Base-by-base conservation (phyloP, 768 basidiomycete species). In the Phaeolepiota aurea region DNA sequence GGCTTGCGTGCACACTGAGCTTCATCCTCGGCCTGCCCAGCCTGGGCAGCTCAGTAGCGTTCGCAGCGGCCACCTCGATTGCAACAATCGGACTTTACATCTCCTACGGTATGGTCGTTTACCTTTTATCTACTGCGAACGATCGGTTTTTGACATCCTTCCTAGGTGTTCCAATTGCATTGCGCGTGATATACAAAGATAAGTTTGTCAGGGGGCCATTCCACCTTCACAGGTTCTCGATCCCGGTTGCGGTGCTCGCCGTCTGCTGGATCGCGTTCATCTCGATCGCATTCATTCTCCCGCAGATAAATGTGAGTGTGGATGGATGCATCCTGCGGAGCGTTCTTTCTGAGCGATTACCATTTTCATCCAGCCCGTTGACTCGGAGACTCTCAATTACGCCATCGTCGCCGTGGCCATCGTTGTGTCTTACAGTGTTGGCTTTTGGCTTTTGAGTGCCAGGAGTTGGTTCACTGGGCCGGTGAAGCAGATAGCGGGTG, bases 21-120 rank as follows among this genome's bases (percentile, higher is more conserved):
- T 87, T 89, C 60, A 71, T 79, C 46, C 72, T 89, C 4, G 82
- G 74, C 1, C 64, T 87, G 1, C 86, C 86, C 0, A 82, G 80
- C 54, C 64, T 89, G 2, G 83, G 85, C 1, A 81, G 77, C 48
- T 55, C 70, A 0, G 85, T 87, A 3, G 86, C 86, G 0, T 86
- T 85, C 50, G 53, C 77, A 0, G 71, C 73, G 9, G 71, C 71
- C 0, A 75, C 73, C 0, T 71, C 69, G 2, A 83, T 84, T 38
- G 79, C 82, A 0, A 84, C 83, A 0, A 86, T 86, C 41, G 85
- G 84, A 0, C 61, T 86, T 9, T 87, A 87, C 51, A 81, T 82
- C 21, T 83, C 79, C 0, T 89, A 87, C 51, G 81, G 79, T 72
- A 43, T 20, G 64, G 23, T 20, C 3, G 10, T 18, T 14, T 13